phyloP scores from a whole-genome alignment of 495 filamentous ascomycete genomes.

The Darksidea phi region DNA sequence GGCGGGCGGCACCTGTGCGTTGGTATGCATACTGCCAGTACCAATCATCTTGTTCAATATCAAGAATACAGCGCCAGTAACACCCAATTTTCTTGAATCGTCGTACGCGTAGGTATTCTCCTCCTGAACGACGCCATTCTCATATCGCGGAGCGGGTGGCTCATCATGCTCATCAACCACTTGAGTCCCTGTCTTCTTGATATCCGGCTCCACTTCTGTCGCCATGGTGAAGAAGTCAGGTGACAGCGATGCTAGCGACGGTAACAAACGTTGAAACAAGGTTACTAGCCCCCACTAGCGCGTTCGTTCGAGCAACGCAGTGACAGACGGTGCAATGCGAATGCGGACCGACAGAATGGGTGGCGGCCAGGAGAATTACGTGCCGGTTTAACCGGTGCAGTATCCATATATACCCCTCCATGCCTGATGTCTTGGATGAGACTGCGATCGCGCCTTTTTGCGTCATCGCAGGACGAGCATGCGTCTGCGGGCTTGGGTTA shows the following conservation, averaged over 20 bases:
- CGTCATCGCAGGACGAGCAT: conserved; percentile 19
- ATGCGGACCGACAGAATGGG: conserved; percentile 6
- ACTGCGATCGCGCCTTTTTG: background rate
- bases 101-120: conserved; percentile 48
- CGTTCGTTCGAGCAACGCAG: background rate
- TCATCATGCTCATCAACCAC: background rate
- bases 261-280: background rate
- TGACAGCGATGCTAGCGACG: too few relatives aligned
- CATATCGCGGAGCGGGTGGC: background rate
- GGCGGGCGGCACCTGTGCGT: too few relatives aligned
- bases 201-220: background rate
- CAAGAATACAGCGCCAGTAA: conserved; percentile 53
- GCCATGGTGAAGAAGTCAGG: background rate
- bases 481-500: conserved; percentile 28
- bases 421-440: background rate
- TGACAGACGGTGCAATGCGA: background rate
- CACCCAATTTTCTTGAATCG: conserved; percentile 52
- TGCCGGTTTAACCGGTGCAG: too few relatives aligned
- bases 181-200: background rate
- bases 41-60: conserved; percentile 62
- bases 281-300: background rate
- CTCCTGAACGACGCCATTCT: conserved; percentile 33
- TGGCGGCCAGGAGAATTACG: background rate
- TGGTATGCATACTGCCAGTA: conserved; percentile 48
- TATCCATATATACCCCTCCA: conserved; percentile 2